phyloP scores from a whole-genome alignment of 2,329 filamentous ascomycete genomes.

The Alternaria ethzedia region DNA sequence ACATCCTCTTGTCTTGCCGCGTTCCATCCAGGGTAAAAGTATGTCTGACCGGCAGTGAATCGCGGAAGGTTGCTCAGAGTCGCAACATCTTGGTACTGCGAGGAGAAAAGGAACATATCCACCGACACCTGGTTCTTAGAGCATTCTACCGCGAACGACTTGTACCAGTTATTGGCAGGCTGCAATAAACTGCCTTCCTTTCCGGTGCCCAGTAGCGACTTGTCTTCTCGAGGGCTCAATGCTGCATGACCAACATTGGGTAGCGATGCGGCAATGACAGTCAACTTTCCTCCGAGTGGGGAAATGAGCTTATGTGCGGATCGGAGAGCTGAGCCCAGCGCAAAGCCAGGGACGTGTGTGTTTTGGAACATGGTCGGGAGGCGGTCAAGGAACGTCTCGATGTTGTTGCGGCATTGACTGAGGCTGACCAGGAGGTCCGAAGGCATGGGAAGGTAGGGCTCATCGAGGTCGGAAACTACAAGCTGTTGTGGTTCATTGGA shows the following conservation, averaged over 20 bases:
- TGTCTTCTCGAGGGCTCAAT: constrained; percentile 90
- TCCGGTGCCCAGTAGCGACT: constrained; percentile 90
- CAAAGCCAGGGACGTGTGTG: constrained; percentile 87
- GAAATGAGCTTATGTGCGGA: constrained; percentile 96
- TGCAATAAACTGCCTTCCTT: constrained; percentile 89
- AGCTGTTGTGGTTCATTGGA: constrained; percentile 87
- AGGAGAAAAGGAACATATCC: constrained; percentile 48
- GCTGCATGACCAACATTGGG: constrained; percentile 89
- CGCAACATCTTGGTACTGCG: constrained; percentile 83
- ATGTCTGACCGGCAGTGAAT: constrained; percentile 97
- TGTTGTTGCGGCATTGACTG: constrained; percentile 85
- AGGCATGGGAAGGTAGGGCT: constrained; percentile 94
- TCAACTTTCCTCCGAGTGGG: constrained; percentile 91
- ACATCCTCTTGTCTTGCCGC: constrained; percentile 92
- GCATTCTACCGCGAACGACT: constrained; percentile 98
- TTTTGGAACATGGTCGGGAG: constrained; percentile 97
- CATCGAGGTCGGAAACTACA: constrained; percentile 92
- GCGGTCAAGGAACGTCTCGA: constrained; percentile 89
- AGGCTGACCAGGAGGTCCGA: constrained; percentile 89
- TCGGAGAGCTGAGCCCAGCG: constrained; percentile 90
- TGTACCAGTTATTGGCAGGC: constrained; percentile 96
- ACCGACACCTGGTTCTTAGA: constrained; percentile 99
- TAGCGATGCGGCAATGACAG: constrained; percentile 85
- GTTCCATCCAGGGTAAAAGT: constrained; percentile 98
- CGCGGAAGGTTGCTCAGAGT: constrained; percentile 93